Percentiles rank a stretch among this genome's conserved stretches.
phyloP scores from a whole-genome alignment of 2,329 filamentous ascomycete species.

The Huntiella bhutanensis region DNA sequence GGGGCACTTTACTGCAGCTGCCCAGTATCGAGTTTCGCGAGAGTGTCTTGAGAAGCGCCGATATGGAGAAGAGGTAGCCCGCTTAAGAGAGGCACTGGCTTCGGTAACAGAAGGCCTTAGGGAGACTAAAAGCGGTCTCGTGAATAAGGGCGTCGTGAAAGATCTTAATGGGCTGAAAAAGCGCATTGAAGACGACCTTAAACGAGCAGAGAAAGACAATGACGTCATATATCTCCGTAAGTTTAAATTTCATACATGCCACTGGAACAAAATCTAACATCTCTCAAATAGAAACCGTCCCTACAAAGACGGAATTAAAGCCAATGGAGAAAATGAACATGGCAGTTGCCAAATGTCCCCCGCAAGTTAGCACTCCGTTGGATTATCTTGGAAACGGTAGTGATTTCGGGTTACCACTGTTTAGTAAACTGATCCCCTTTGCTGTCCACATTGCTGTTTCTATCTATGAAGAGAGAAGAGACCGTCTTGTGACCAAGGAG shows the following conservation, averaged over 20 bases:
- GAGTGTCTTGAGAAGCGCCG: conserved; percentile 85
- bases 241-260: conserved; percentile 13
- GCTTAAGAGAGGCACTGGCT: conserved; percentile 59
- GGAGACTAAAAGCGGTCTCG: conserved; percentile 51
- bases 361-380: conserved; percentile 63
- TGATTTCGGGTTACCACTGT: conserved; percentile 68
- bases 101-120: conserved; percentile 77
- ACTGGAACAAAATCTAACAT: neutral
- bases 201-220: conserved; percentile 87
- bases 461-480: conserved; percentile 81
- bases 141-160: conserved; percentile 63
- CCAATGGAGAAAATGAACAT: conserved; percentile 74
- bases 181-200: conserved; percentile 69
- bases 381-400: conserved; percentile 62
- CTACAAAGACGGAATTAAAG: conserved; percentile 73
- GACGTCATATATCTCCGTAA: conserved; percentile 78
- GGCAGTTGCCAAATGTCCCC: conserved; percentile 61
- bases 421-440: conserved; percentile 83
- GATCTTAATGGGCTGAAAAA: conserved; percentile 72
- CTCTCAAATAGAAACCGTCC: conserved; percentile 44
- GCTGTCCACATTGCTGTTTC: conserved; percentile 88
- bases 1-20: conserved; percentile 88
- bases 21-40: conserved; percentile 77
- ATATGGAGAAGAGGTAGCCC: conserved; percentile 87
- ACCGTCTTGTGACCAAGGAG: conserved; percentile 74